phyloP scores from a whole-genome alignment of 2,329 filamentous ascomycete species.

The Orbilia javanica region DNA sequence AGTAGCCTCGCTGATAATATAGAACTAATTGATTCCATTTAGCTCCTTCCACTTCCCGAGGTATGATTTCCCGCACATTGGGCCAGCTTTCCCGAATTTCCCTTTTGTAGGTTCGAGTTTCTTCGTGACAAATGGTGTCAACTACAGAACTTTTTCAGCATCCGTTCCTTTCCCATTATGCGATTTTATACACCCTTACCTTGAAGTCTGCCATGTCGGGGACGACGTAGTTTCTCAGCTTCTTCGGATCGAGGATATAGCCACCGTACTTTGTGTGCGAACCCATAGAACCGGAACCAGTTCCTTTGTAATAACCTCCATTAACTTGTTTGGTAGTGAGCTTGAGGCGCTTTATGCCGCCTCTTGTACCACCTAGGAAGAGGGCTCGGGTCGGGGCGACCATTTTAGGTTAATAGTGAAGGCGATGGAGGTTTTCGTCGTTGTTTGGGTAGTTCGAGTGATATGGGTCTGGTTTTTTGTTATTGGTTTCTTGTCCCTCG shows the following conservation, averaged over 20 bases:
- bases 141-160: slow-evolving; percentile 67
- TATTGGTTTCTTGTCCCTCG: background rate
- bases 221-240: slow-evolving; percentile 90
- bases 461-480: background rate
- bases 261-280: slow-evolving; percentile 84
- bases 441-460: background rate
- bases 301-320: slow-evolving; percentile 98
- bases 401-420: slow-evolving; percentile 11
- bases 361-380: slow-evolving; percentile 66
- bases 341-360: slow-evolving; percentile 77
- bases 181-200: slow-evolving; percentile 67
- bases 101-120: slow-evolving; percentile 71
- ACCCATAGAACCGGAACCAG: slow-evolving; percentile 87
- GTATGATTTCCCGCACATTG: slow-evolving; percentile 74
- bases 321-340: slow-evolving; percentile 94
- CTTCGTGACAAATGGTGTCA: slow-evolving; percentile 81
- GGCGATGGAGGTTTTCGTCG: background rate
- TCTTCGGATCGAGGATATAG: slow-evolving; percentile 85
- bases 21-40: slow-evolving; percentile 70
- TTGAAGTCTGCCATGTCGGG: slow-evolving; percentile 79
- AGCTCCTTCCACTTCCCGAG: slow-evolving; percentile 76
- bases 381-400: slow-evolving; percentile 74
- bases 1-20: background rate
- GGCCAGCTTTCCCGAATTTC: slow-evolving; percentile 70
- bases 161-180: background rate